Evolutionary conservation across 345 rosid genomes (phyloP).

Genomic region (Salix arbutifolia): DNA sequence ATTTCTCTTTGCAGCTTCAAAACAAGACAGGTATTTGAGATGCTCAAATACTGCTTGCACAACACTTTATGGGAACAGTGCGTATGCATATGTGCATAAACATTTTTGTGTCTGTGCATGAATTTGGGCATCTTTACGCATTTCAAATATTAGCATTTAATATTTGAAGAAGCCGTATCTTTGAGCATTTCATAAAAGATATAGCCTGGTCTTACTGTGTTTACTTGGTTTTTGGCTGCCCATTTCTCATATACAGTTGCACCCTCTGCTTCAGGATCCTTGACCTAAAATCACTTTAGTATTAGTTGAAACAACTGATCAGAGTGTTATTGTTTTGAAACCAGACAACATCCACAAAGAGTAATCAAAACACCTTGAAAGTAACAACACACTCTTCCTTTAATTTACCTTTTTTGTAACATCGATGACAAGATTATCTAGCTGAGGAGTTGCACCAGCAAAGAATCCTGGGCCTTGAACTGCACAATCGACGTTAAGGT

Average conservation of each 20-base stretch:
- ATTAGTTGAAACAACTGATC: slow-evolving; percentile 1
- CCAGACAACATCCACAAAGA: not conserved
- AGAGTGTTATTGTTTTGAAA: not conserved
- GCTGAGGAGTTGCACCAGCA: slow-evolving; percentile 81
- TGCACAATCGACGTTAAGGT: slow-evolving; percentile 96
- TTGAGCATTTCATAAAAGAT: not conserved
- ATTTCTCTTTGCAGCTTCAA: not conserved
- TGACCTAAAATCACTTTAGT: slow-evolving; percentile 39
- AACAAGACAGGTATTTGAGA: not conserved
- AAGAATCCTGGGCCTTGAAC: slow-evolving; percentile 95
- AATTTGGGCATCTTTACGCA: not conserved
- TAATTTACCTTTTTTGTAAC: slow-evolving; percentile 61
- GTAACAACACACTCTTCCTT: not conserved
- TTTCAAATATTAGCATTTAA: not conserved
- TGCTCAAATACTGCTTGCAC: not conserved
- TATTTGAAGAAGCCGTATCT: not conserved
- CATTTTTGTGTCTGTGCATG: not conserved
- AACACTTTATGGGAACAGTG: not conserved
- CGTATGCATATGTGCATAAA: not conserved
- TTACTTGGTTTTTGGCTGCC: slow-evolving; percentile 40
- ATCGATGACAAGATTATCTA: slow-evolving; percentile 68
- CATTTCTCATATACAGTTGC: slow-evolving; percentile 62
- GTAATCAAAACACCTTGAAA: slow-evolving; percentile 6
- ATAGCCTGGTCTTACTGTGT: slow-evolving; percentile 31
- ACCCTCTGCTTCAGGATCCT: slow-evolving; percentile 65